Conservation (phyloP, 208 protist species). For the Crithidia fasciculata region DNA sequence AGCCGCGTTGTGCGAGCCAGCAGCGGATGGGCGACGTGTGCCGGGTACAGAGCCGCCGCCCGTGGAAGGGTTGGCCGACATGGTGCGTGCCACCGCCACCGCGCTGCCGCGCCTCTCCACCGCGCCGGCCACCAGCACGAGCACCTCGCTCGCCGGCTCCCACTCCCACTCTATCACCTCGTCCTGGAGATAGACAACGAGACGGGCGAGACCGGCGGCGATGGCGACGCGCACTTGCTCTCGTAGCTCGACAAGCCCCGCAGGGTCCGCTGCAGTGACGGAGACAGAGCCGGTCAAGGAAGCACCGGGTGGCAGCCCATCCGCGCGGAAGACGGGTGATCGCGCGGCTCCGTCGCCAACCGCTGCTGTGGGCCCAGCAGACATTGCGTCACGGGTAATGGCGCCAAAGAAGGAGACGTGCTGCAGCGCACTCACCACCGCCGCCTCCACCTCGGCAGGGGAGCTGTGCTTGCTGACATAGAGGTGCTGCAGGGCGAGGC, state of each 20-base stretch:
- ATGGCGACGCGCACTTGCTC: conserved; percentile 20
- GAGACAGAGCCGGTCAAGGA: conserved; percentile 3
- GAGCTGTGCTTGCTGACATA: conserved; percentile 23
- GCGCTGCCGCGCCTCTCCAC: conserved; percentile 34
- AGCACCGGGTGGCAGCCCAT: not conserved
- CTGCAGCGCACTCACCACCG: conserved; percentile 34
- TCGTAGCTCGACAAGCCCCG: conserved; percentile 5
- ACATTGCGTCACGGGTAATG: conserved; percentile 14
- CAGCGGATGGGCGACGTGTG: conserved; percentile 4
- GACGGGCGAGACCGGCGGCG: conserved; percentile 7
- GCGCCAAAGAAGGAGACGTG: conserved; percentile 48
- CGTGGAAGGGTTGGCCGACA: not conserved
- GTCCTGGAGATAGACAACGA: conserved; percentile 40
- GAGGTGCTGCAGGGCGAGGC: conserved; percentile 24
- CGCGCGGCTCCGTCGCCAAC: not conserved
- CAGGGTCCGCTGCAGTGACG: not conserved
- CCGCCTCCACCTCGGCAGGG: conserved; percentile 27
- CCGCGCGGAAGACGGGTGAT: conserved; percentile 1
- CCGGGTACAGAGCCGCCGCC: not conserved
- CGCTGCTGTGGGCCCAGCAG: not conserved
- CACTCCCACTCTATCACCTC: conserved; percentile 69
- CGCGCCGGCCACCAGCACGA: conserved; percentile 58
- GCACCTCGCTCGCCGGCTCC: conserved; percentile 73
- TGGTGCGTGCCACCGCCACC: conserved; percentile 11
- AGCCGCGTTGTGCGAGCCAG: not conserved